A percentile compares a stretch with the other conserved stretches of the same genome.
phyloP scores from a whole-genome alignment of 768 basidiomycete genomes.

The Leucocoprinus birnbaumii region DNA sequence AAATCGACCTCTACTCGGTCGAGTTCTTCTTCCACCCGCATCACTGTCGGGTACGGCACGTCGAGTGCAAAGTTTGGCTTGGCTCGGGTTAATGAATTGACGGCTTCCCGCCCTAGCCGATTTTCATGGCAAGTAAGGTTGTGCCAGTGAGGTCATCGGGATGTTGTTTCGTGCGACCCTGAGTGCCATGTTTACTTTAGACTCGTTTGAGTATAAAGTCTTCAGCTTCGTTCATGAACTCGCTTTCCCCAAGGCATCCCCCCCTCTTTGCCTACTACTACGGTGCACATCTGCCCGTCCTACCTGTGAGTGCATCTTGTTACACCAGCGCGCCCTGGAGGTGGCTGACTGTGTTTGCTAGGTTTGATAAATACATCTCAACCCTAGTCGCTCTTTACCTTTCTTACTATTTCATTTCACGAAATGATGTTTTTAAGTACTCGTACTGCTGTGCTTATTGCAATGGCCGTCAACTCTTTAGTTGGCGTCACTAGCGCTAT shows the following conservation, averaged over 20 bases:
- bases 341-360: not conserved
- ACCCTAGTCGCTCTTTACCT: not conserved
- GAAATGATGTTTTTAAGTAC: not conserved
- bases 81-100: no score
- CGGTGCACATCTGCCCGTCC: not conserved
- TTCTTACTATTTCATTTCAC: not conserved
- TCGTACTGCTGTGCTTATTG: not conserved
- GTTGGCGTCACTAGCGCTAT: not conserved
- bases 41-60: no score
- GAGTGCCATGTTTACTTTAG: not conserved
- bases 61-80: no score
- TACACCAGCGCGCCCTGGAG: not conserved
- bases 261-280: not conserved
- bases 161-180: not conserved
- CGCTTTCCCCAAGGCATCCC: not conserved
- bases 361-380: not conserved
- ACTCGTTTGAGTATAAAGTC: not conserved
- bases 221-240: not conserved
- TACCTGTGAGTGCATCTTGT: not conserved
- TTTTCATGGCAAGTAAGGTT: no score
- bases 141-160: no score
- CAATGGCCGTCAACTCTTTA: not conserved
- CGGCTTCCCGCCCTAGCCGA: no score
- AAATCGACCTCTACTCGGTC: no score
- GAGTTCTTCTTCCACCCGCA: no score